Percentiles rank a stretch among this genome's conserved stretches.
phyloP scores from a whole-genome alignment of 805 yeast species.

The Candida tibetensis region DNA sequence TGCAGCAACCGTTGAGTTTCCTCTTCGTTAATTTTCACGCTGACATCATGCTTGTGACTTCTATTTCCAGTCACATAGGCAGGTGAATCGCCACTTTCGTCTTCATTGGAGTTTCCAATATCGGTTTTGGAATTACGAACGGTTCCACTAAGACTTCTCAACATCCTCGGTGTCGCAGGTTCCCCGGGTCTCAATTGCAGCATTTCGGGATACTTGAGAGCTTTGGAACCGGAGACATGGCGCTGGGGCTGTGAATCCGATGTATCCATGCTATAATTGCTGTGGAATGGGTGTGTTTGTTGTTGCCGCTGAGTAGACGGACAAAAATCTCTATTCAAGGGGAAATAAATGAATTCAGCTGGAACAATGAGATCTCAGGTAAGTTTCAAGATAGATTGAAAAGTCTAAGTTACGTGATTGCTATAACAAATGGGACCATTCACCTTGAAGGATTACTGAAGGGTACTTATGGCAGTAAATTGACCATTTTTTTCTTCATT shows the following conservation, averaged over 20 bases:
- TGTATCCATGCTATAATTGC: conserved; percentile 4
- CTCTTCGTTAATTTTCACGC: not conserved
- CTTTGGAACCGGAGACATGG: not conserved
- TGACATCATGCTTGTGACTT: not conserved
- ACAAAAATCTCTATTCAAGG: too few relatives aligned
- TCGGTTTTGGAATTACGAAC: conserved; percentile 15
- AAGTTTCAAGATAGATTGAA: not conserved
- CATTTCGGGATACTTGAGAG: not conserved
- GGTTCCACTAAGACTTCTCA: conserved; percentile 52
- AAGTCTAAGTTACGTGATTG: not conserved
- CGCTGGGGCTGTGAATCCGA: conserved; percentile 4
- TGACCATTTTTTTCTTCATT: not conserved
- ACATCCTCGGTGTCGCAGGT: conserved; percentile 72
- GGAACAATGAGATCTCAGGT: too few relatives aligned
- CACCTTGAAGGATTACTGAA: not conserved
- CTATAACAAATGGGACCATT: not conserved
- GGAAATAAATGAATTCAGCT: too few relatives aligned
- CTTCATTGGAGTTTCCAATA: conserved; percentile 8
- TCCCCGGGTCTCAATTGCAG: conserved; percentile 18
- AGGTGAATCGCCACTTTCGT: conserved; percentile 13
- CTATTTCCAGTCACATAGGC: conserved; percentile 9
- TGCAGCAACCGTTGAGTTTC: not conserved
- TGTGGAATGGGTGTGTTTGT: not conserved
- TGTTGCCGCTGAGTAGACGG: not conserved
- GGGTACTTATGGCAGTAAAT: not conserved